These are phyloP conservation scores for Monosporascus sp. DNA, from an alignment of 2,329 filamentous ascomycete species.

Conservation along the genomic window DNA sequence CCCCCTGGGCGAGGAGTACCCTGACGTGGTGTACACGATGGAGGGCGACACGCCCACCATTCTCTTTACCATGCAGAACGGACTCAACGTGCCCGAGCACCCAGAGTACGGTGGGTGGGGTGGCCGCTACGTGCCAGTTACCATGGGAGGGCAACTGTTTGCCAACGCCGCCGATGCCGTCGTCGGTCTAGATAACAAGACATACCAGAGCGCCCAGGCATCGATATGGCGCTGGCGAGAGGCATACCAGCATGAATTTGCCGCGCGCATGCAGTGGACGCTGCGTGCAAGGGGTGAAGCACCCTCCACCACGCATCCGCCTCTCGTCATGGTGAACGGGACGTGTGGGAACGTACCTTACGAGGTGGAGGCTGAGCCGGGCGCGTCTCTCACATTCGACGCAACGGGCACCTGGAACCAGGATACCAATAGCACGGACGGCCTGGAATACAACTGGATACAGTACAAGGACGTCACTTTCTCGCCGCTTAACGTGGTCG, in stretches of 20 bases:
- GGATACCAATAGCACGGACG: slow-evolving; percentile 18
- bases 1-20: slow-evolving; percentile 38
- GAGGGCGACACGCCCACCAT: slow-evolving; percentile 50
- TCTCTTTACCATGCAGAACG: slow-evolving; percentile 43
- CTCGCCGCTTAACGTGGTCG: not conserved
- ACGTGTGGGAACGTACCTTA: slow-evolving; percentile 31
- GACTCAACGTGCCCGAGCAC: slow-evolving; percentile 39
- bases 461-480: not conserved
- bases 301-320: slow-evolving; percentile 38
- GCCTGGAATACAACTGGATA: not conserved
- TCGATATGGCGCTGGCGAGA: slow-evolving; percentile 38
- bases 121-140: slow-evolving; percentile 34
- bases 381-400: slow-evolving; percentile 35
- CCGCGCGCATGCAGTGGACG: slow-evolving; percentile 36
- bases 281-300: slow-evolving; percentile 14
- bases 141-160: slow-evolving; percentile 25
- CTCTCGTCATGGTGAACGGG: slow-evolving; percentile 38
- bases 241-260: slow-evolving; percentile 37
- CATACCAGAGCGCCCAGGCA: slow-evolving; percentile 24
- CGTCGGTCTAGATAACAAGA: slow-evolving; percentile 21
- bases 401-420: slow-evolving; percentile 42
- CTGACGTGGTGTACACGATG: slow-evolving; percentile 43
- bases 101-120: slow-evolving; percentile 46
- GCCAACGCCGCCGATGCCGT: slow-evolving; percentile 25
- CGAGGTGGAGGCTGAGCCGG: slow-evolving; percentile 35